Evolutionary conservation across 2,329 filamentous ascomycete species (phyloP).

Genomic region (Didymellaceae sp.): DNA sequence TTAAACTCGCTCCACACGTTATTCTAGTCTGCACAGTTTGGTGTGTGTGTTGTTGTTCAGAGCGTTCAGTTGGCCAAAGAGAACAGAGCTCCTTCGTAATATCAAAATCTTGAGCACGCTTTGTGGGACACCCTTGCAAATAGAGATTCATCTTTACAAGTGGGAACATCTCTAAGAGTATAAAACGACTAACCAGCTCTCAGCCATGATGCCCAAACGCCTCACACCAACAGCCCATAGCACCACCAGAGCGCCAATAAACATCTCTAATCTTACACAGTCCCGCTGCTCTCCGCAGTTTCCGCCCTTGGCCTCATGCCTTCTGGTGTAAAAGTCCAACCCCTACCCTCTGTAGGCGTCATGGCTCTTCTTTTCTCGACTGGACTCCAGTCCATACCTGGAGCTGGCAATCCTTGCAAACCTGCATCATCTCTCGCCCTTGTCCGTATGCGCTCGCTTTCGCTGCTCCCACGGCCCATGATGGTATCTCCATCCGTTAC

Average conservation of each 20-base stretch:
- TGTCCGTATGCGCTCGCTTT: constrained; percentile 19
- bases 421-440: constrained; percentile 44
- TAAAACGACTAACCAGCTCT: background rate
- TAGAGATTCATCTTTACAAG: too few relatives aligned
- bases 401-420: constrained; percentile 38
- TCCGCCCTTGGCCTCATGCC: constrained; percentile 44
- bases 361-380: constrained; percentile 47
- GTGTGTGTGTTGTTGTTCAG: too few relatives aligned
- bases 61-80: too few relatives aligned
- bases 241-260: background rate
- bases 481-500: constrained; percentile 41
- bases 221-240: background rate
- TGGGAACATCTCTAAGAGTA: background rate
- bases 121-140: too few relatives aligned
- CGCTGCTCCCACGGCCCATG: constrained; percentile 9
- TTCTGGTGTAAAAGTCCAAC: constrained; percentile 38
- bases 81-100: too few relatives aligned
- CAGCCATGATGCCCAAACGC: background rate
- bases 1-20: too few relatives aligned
- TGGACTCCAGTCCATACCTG: constrained; percentile 49
- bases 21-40: too few relatives aligned
- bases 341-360: constrained; percentile 47
- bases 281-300: constrained; percentile 47
- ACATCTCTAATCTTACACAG: constrained; percentile 19
- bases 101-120: too few relatives aligned